Conservation (phyloP, 345 rosid species). For the Hevea brasiliensis region DNA sequence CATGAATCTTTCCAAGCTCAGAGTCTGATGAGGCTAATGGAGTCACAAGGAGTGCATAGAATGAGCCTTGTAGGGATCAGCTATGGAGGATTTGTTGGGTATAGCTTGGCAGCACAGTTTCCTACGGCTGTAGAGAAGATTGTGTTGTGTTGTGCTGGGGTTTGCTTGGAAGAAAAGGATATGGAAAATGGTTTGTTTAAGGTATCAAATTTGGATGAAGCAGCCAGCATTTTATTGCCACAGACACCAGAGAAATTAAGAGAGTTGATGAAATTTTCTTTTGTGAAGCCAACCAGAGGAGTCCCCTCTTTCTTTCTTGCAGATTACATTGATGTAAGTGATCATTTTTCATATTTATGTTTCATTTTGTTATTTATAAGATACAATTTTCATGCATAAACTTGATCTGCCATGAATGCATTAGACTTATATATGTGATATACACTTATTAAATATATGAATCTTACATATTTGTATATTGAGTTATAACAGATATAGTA, state of each 20-base stretch:
- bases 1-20: slow-evolving; percentile 63
- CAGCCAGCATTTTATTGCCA: slow-evolving; percentile 58
- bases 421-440: too few species aligned
- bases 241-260: slow-evolving; percentile 65
- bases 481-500: too few species aligned
- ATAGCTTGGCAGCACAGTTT: slow-evolving; percentile 62
- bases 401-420: too few species aligned
- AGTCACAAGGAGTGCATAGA: slow-evolving; percentile 42
- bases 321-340: slow-evolving; percentile 35
- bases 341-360: too few species aligned
- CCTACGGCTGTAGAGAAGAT: slow-evolving; percentile 55
- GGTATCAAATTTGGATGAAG: slow-evolving; percentile 65
- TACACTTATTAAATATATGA: too few species aligned
- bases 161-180: slow-evolving; percentile 74
- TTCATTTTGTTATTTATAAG: too few species aligned
- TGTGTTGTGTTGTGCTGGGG: slow-evolving; percentile 72
- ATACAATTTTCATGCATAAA: too few species aligned
- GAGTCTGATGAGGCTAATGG: slow-evolving; percentile 57
- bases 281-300: slow-evolving; percentile 42
- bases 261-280: slow-evolving; percentile 58
- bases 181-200: slow-evolving; percentile 59
- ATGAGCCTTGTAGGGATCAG: slow-evolving; percentile 69
- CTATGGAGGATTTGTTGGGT: slow-evolving; percentile 80
- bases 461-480: too few species aligned
- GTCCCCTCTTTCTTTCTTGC: slow-evolving; percentile 32